These are phyloP conservation scores for Erigeron philadelphicus DNA, from an alignment of 140 eudicot genomes.

Conservation along the genomic window DNA sequence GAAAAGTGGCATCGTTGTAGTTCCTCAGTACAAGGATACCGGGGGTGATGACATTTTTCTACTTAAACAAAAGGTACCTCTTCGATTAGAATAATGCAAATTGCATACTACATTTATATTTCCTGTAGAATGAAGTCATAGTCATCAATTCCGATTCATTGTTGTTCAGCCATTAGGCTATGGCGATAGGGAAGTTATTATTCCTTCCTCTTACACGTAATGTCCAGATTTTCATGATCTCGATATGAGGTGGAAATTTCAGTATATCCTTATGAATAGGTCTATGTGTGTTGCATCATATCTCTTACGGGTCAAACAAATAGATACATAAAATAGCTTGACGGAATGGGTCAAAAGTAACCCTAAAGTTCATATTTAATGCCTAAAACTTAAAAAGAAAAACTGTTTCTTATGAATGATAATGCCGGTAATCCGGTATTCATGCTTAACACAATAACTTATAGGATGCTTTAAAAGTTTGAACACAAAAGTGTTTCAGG, in stretches of 20 bases:
- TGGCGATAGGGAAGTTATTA: not conserved
- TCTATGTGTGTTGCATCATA: not conserved
- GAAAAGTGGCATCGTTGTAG: constrained; percentile 68
- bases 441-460: not conserved
- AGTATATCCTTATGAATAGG: not conserved
- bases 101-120: not conserved
- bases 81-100: not conserved
- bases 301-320: not conserved
- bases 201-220: not conserved
- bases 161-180: not conserved
- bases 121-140: constrained; percentile 1
- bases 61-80: constrained; percentile 79
- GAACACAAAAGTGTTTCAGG: not conserved
- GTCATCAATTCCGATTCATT: not conserved
- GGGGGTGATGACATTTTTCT: constrained; percentile 67
- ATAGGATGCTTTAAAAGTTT: not conserved
- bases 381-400: not conserved
- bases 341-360: not conserved
- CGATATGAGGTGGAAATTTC: not conserved
- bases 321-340: not conserved
- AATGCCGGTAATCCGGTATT: not conserved
- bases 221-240: not conserved
- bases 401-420: not conserved
- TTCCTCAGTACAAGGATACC: constrained; percentile 59
- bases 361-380: not conserved